These are phyloP conservation scores for Euryodendron excelsum DNA, from an alignment of 148 eudicot genomes.

Conservation along the genomic window DNA sequence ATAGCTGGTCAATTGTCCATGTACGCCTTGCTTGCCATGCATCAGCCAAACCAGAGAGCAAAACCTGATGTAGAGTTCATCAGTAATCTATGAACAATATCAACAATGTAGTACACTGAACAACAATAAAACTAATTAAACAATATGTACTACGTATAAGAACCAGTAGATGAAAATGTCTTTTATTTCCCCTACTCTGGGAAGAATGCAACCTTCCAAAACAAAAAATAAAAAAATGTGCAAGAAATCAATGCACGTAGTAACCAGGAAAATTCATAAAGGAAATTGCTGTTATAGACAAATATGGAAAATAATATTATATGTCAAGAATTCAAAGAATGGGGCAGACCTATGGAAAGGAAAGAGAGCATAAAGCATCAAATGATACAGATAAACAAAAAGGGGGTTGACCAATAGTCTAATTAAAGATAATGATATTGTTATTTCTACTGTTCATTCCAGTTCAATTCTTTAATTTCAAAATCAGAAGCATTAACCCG, in stretches of 20 bases:
- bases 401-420: background rate
- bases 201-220: background rate
- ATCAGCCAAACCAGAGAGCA: slow-evolving; percentile 76
- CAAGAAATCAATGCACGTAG: background rate
- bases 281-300: background rate
- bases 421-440: background rate
- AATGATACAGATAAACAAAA: background rate
- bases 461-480: background rate
- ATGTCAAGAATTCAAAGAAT: background rate
- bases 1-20: slow-evolving; percentile 73
- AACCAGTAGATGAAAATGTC: background rate
- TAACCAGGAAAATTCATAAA: background rate
- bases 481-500: slow-evolving; percentile 2
- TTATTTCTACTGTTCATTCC: background rate
- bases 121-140: background rate
- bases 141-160: background rate
- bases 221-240: background rate
- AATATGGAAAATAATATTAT: background rate
- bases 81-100: slow-evolving; percentile 5
- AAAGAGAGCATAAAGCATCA: background rate
- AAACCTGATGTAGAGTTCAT: slow-evolving; percentile 51
- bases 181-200: background rate
- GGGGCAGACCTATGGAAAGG: background rate
- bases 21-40: slow-evolving; percentile 71
- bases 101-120: background rate